Percentiles rank a stretch among this genome's conserved stretches.
phyloP scores from a whole-genome alignment of 805 yeast species.

The Tetrapisispora taiwanensis region DNA sequence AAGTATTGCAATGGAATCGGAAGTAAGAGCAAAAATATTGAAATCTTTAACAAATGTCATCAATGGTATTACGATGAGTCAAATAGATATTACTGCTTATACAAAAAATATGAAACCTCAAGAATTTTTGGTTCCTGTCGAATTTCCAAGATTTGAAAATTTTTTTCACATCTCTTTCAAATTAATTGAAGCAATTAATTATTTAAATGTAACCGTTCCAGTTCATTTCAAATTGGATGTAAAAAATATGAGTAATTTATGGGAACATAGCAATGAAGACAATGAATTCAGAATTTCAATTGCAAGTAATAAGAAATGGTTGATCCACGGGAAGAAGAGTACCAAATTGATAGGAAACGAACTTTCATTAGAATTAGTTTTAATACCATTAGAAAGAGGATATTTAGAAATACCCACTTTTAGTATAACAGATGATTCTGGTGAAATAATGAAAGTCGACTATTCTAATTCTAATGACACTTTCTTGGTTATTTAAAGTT shows the following conservation, averaged over 20 bases:
- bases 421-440: slow-evolving; percentile 33
- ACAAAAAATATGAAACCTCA: slow-evolving; percentile 14
- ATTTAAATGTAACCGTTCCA: slow-evolving; percentile 15
- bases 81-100: slow-evolving; percentile 18
- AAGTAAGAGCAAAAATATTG: slow-evolving; percentile 12
- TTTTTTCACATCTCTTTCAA: slow-evolving; percentile 17
- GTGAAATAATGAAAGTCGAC: slow-evolving; percentile 46
- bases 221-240: slow-evolving; percentile 11
- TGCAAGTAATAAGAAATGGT: slow-evolving; percentile 59
- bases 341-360: slow-evolving; percentile 37
- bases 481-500: slow-evolving; percentile 51
- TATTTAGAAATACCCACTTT: slow-evolving; percentile 58
- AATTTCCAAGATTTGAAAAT: slow-evolving; percentile 18
- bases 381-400: slow-evolving; percentile 74
- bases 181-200: not conserved
- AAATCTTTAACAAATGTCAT: slow-evolving; percentile 12
- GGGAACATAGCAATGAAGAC: slow-evolving; percentile 8
- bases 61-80: slow-evolving; percentile 14
- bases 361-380: slow-evolving; percentile 31
- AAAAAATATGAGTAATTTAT: slow-evolving; percentile 12
- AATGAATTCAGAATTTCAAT: slow-evolving; percentile 37
- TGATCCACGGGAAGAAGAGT: slow-evolving; percentile 60
- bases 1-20: slow-evolving; percentile 5
- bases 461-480: slow-evolving; percentile 60
- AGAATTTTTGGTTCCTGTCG: slow-evolving; percentile 20